Conservation (phyloP, 768 basidiomycete genomes). For the Phlebiopsis gigantea region DNA sequence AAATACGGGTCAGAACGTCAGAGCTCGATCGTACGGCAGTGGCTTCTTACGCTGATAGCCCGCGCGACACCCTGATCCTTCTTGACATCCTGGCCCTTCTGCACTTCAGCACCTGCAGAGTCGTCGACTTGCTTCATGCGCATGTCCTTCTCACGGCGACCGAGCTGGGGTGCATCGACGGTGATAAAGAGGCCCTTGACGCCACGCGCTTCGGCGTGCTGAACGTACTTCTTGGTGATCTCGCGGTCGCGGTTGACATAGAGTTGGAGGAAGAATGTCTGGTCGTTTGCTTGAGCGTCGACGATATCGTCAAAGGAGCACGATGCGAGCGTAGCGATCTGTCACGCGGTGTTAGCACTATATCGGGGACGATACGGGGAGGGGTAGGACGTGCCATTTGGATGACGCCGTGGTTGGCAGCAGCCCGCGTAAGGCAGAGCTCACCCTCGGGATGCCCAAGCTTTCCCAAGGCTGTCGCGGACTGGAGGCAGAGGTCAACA, state of each 20-base stretch:
- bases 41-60: conserved; percentile 73
- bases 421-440: conserved; percentile 83
- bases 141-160: conserved; percentile 96
- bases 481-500: conserved; percentile 16
- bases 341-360: neutral
- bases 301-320: conserved; percentile 96
- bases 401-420: conserved; percentile 70
- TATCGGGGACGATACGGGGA: neutral
- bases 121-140: conserved; percentile 89
- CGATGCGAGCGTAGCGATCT: conserved; percentile 95
- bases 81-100: conserved; percentile 37
- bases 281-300: conserved; percentile 67
- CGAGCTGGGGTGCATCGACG: conserved; percentile 95
- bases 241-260: conserved; percentile 90
- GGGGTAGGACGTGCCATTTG: conserved; percentile 51
- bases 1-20: neutral
- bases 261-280: conserved; percentile 85
- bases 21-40: neutral
- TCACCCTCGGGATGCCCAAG: conserved; percentile 96
- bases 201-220: conserved; percentile 86
- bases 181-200: conserved; percentile 95
- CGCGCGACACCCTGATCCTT: conserved; percentile 79
- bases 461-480: conserved; percentile 89
- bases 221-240: conserved; percentile 80
- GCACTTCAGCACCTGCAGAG: conserved; percentile 48